Evolutionary conservation across 495 filamentous ascomycete genomes (phyloP).

Genomic region (Hyaloscypha variabilis): DNA sequence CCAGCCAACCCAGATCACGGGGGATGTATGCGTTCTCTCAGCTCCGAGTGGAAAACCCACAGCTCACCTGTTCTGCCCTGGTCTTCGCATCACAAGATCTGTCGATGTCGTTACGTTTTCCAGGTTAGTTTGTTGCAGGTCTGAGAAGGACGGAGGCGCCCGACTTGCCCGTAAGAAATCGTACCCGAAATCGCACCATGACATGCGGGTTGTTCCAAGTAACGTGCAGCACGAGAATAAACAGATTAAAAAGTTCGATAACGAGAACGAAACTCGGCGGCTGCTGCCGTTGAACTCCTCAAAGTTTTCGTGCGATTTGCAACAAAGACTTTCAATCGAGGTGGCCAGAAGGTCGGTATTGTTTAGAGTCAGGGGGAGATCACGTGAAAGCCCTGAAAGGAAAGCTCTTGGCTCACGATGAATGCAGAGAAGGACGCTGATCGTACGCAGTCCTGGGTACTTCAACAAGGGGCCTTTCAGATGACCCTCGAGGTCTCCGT

Average conservation of each 20-base stretch:
- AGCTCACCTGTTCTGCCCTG: neutral
- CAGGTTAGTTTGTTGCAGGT: neutral
- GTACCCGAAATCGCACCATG: neutral
- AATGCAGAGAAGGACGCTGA: no score
- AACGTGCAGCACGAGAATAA: neutral
- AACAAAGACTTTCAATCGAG: slow-evolving; percentile 6
- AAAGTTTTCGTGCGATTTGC: slow-evolving; percentile 8
- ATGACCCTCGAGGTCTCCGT: no score
- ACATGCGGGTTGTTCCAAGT: neutral
- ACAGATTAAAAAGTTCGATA: neutral
- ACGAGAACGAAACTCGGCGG: neutral
- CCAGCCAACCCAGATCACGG: slow-evolving; percentile 4
- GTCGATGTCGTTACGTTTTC: neutral
- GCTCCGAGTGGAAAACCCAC: neutral
- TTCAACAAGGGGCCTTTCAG: no score
- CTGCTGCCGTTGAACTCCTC: no score
- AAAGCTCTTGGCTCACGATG: no score
- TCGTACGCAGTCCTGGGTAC: no score
- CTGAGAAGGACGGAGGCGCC: neutral
- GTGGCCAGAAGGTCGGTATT: neutral
- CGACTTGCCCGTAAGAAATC: neutral
- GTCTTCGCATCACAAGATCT: neutral
- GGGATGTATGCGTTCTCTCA: neutral
- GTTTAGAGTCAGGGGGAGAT: neutral
- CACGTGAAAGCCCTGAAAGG: neutral